phyloP scores from a whole-genome alignment of 306 rosid genomes.

The Vigna angularis region DNA sequence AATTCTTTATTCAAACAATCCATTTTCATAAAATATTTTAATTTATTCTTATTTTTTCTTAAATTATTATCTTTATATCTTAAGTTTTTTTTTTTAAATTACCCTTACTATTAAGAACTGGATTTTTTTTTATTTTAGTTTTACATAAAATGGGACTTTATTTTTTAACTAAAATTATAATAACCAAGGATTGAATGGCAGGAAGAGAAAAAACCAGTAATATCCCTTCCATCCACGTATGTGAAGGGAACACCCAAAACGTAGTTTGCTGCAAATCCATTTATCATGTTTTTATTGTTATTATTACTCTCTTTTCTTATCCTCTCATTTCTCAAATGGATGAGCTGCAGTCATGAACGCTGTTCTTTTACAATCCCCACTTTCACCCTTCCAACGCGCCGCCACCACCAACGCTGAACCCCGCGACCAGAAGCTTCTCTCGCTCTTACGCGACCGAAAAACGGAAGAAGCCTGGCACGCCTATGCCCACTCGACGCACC shows the following conservation, averaged over 20 bases:
- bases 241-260: neutral
- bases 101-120: no score
- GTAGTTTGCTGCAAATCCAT: neutral
- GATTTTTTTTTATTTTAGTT: no score
- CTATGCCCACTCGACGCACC: slow-evolving; percentile 59
- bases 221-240: neutral
- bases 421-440: slow-evolving; percentile 65
- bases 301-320: slow-evolving; percentile 24
- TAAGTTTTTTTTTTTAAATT: no score
- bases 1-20: no score
- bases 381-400: slow-evolving; percentile 25
- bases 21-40: no score
- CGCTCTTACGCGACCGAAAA: slow-evolving; percentile 76
- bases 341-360: slow-evolving; percentile 65
- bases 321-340: slow-evolving; percentile 52
- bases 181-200: no score
- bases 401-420: slow-evolving; percentile 38
- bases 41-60: no score
- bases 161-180: no score
- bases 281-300: neutral
- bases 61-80: no score
- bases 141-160: no score
- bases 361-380: slow-evolving; percentile 37
- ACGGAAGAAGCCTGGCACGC: slow-evolving; percentile 87
- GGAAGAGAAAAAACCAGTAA: no score